These are phyloP conservation scores for Diplosphaera chodatii DNA, from an alignment of 139 green algal species.

Conservation along the genomic window DNA sequence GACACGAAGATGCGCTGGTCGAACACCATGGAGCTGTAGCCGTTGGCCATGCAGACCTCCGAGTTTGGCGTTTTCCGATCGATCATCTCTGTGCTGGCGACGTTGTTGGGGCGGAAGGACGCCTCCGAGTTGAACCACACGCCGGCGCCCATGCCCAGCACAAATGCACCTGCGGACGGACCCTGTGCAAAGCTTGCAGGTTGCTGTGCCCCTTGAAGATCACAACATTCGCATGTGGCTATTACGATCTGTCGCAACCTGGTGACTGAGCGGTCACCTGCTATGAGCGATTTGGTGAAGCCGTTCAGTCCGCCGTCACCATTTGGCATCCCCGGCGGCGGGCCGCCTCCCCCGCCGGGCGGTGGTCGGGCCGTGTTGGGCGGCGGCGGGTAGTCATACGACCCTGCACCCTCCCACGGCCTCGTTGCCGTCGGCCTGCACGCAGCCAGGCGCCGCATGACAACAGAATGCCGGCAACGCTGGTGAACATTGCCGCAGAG, in stretches of 20 bases:
- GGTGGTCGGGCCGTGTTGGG: neutral
- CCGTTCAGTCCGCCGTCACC: constrained; percentile 17
- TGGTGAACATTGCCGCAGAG: too few relatives aligned
- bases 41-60: constrained; percentile 94
- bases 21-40: constrained; percentile 97
- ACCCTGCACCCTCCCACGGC: neutral
- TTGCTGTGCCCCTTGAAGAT: too few relatives aligned
- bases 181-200: too few relatives aligned
- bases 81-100: constrained; percentile 90
- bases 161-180: constrained; percentile 66
- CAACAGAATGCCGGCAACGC: too few relatives aligned
- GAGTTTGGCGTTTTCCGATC: constrained; percentile 88
- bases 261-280: constrained; percentile 3
- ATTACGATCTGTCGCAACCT: too few relatives aligned
- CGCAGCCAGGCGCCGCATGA: too few relatives aligned
- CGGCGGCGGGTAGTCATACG: neutral
- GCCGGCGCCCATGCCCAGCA: constrained; percentile 79
- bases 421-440: too few relatives aligned
- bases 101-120: constrained; percentile 73
- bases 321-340: neutral
- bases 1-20: constrained; percentile 97
- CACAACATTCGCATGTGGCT: too few relatives aligned
- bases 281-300: constrained; percentile 59
- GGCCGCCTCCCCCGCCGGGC: too few relatives aligned
- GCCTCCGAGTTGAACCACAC: constrained; percentile 72